Percentiles rank a stretch among this genome's conserved stretches.
Conservation (phyloP, 2,329 filamentous ascomycete species). For the Coniochaeta sp. region DNA sequence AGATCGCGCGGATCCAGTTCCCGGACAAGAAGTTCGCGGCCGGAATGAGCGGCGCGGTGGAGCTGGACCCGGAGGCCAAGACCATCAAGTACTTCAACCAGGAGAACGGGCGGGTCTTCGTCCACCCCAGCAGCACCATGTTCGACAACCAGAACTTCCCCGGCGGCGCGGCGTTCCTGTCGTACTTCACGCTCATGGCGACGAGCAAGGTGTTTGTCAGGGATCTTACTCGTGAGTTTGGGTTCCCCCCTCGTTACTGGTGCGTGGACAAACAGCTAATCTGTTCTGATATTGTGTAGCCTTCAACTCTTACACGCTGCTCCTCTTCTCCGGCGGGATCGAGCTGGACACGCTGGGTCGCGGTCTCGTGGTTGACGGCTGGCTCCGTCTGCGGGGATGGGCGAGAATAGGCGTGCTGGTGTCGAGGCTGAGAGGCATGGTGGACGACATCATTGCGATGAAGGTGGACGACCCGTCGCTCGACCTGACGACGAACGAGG, state of each 20-base stretch:
- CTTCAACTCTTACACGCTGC: constrained; percentile 81
- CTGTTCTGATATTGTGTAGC: constrained; percentile 36
- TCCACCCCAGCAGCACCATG: constrained; percentile 82
- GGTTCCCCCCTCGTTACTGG: no score
- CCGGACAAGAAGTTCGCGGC: constrained; percentile 93
- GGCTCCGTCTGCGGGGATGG: constrained; percentile 83
- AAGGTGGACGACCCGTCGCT: constrained; percentile 70
- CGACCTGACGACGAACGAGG: constrained; percentile 51
- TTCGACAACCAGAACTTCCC: constrained; percentile 78
- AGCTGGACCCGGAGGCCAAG: constrained; percentile 84
- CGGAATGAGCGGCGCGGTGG: constrained; percentile 81
- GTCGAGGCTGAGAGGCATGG: constrained; percentile 72
- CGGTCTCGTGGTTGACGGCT: constrained; percentile 85
- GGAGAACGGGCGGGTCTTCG: constrained; percentile 80
- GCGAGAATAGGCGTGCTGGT: constrained; percentile 89
- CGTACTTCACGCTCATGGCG: constrained; percentile 86
- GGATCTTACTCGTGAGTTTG: constrained; percentile 72
- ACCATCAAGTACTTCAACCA: constrained; percentile 91
- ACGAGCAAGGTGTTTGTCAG: constrained; percentile 89
- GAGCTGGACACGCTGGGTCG: constrained; percentile 80
- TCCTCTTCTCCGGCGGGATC: constrained; percentile 82
- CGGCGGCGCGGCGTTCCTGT: constrained; percentile 68
- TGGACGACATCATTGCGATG: constrained; percentile 74
- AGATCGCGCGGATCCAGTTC: constrained; percentile 86
- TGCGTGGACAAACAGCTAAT: not conserved